Evolutionary conservation across 441 rosid genomes (phyloP).

Genomic region (Biscutella laevigata): DNA sequence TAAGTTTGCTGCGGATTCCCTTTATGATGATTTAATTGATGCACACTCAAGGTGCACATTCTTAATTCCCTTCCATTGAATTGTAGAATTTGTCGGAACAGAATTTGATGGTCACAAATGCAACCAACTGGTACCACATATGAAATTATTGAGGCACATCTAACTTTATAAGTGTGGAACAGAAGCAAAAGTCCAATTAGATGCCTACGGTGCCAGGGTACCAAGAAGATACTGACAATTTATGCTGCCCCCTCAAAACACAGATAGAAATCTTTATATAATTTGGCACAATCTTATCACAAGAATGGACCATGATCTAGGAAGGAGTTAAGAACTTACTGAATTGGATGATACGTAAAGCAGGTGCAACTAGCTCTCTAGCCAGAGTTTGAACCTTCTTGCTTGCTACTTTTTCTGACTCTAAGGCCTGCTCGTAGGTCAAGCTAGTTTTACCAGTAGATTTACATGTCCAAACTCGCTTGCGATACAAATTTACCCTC

Average conservation of each 20-base stretch:
- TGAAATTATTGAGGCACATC: not conserved
- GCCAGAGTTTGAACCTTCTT: slow-evolving; percentile 78
- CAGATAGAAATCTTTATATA: not conserved
- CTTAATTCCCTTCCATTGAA: not conserved
- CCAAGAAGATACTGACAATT: not conserved
- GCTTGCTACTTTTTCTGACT: slow-evolving; percentile 60
- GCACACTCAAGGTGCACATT: not conserved
- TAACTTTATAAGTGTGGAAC: not conserved
- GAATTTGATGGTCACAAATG: not conserved
- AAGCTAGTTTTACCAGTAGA: slow-evolving; percentile 73
- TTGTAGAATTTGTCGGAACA: not conserved
- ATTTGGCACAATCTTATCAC: not conserved
- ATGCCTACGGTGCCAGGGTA: not conserved
- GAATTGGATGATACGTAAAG: slow-evolving; percentile 61
- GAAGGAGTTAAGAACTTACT: slow-evolving; percentile 42
- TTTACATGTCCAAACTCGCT: slow-evolving; percentile 85
- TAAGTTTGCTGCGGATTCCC: not conserved
- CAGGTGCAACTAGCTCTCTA: slow-evolving; percentile 60
- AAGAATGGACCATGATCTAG: slow-evolving; percentile 9
- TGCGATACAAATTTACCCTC: slow-evolving; percentile 68
- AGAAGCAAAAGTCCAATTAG: not conserved
- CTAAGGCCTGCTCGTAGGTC: slow-evolving; percentile 94
- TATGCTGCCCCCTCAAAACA: not conserved
- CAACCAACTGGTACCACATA: not conserved
- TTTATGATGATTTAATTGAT: not conserved